Evolutionary conservation across 352 stramenopile species (phyloP), one percentile per base, ranked within the genome.

Genomic region (Globisporangium barbulae): DNA sequence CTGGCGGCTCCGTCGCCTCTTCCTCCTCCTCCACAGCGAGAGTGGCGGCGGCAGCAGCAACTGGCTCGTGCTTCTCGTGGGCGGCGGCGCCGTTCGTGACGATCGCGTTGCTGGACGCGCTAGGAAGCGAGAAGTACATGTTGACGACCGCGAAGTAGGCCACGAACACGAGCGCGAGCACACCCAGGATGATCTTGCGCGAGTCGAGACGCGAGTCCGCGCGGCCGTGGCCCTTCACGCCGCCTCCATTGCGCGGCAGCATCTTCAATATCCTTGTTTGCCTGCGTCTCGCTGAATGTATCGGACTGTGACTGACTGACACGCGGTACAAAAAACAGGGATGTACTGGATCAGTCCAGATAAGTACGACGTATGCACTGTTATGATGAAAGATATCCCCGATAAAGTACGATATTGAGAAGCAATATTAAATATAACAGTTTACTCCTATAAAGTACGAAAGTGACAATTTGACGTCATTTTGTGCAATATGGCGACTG

Each of bases 61-160:
- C 56, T 12, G 48, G 22, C 21, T 63, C 57, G 25, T 70, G n/a
- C 44, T 72, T 57, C 5, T 58, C 31, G 41, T 17, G 28, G 28
- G 5, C 54, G 12, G 64, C 48, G 13, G 8, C n/a, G 41, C 10
- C 39, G 45, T 59, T 39, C 7, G 63, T 28, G 25, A 72, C 58
- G 25, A 48, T 39, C 42, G 58, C 12, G 6, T 37, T 42, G 12
- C 22, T 65, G 21, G 45, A 21, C 22, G 28, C 13, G 25, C 56
- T 25, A 15, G 75, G 64, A 39, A 88, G 63, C 57, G 79, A 75
- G 65, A 91, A 91, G 65, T 83, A 86, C 21, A 82, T 69, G 68
- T 89, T 85, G 49, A 91, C 68, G 17, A 88, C 67, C 21, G 76
- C 62, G 49, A 91, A 89, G 72, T 93, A 93, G 10, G 69, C 62